Evolutionary conservation across 148 eudicot species (phyloP).

Genomic region (Hydrangea macrophylla): DNA sequence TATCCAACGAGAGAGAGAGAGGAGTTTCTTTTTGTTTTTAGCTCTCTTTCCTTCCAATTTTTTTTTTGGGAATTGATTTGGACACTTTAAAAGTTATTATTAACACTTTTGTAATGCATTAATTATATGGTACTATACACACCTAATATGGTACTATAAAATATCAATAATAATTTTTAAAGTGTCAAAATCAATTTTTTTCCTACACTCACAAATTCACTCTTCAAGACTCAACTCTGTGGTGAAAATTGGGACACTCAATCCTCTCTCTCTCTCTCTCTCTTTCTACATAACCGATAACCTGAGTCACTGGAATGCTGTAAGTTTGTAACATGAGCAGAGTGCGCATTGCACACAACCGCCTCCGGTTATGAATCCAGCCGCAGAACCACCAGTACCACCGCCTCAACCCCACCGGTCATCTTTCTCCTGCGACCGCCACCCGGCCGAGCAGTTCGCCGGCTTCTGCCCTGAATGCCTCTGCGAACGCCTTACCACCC

Average conservation of each 20-base stretch:
- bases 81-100: no score
- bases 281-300: no score
- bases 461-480: conserved; percentile 92
- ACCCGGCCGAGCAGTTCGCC: conserved; percentile 70
- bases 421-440: conserved; percentile 75
- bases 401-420: conserved; percentile 49
- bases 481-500: conserved; percentile 74
- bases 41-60: neutral
- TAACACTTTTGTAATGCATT: no score
- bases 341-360: conserved; percentile 9
- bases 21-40: neutral
- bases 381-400: conserved; percentile 49
- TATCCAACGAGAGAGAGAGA: conserved; percentile 25
- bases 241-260: no score
- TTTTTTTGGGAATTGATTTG: no score
- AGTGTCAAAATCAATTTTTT: no score
- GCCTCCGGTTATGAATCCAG: conserved; percentile 49
- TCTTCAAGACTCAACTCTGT: no score
- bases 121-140: no score
- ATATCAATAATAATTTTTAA: no score
- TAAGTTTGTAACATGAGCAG: conserved; percentile 29
- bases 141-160: no score
- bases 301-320: conserved; percentile 3
- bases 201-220: no score
- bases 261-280: conserved; percentile 17